Evolutionary conservation across 2,329 filamentous ascomycete species (phyloP).

Genomic region (Fonsecaea erecta): DNA sequence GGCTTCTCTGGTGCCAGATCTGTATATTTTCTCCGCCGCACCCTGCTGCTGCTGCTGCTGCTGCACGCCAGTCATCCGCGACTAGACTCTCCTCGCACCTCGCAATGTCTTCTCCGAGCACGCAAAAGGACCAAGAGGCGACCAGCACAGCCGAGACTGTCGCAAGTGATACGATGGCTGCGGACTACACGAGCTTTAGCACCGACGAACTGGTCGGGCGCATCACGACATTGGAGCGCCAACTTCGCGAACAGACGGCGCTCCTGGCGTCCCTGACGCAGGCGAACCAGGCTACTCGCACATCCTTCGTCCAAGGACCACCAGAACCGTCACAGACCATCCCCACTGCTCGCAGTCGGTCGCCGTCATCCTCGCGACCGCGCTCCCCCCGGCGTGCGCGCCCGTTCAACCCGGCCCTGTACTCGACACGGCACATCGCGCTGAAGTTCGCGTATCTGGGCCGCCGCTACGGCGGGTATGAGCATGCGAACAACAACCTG

Average conservation of each 20-base stretch:
- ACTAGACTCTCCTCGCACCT: not conserved
- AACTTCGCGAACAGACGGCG: slow-evolving; percentile 60
- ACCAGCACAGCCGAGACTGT: not conserved
- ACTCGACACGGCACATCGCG: slow-evolving; percentile 82
- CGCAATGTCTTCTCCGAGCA: not conserved
- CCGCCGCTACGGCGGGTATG: slow-evolving; percentile 88
- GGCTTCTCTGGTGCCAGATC: not conserved
- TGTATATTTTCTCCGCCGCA: not conserved
- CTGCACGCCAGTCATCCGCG: not conserved
- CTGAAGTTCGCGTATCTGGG: slow-evolving; percentile 94
- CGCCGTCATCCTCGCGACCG: slow-evolving; percentile 75
- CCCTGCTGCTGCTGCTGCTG: not conserved
- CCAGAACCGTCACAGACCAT: too few relatives aligned
- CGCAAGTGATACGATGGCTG: not conserved
- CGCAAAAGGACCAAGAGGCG: not conserved
- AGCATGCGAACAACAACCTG: slow-evolving; percentile 74
- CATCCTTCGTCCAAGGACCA: not conserved
- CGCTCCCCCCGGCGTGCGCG: slow-evolving; percentile 52
- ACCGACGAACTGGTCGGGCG: slow-evolving; percentile 70
- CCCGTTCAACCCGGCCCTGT: slow-evolving; percentile 76
- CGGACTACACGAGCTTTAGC: slow-evolving; percentile 69
- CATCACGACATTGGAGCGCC: slow-evolving; percentile 69
- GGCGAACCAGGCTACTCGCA: not conserved
- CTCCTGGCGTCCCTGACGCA: slow-evolving; percentile 38
- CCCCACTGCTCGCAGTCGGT: slow-evolving; percentile 76